Evolutionary conservation across 1,284 basidiomycete genomes (phyloP).

Genomic region (Stygiomarasmius scandens): DNA sequence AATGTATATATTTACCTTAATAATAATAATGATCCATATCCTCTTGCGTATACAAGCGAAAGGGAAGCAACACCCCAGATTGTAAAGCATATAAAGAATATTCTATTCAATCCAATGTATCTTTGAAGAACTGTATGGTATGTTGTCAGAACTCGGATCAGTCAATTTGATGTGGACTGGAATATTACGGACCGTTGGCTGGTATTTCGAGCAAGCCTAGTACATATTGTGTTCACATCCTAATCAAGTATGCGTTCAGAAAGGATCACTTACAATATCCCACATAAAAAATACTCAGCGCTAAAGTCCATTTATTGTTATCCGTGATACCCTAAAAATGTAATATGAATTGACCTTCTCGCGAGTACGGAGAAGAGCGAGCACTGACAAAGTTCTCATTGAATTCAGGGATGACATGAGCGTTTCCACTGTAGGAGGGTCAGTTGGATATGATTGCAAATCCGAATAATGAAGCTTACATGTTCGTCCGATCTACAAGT

Average conservation of each 20-base stretch:
- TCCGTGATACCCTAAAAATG: slow-evolving; percentile 44
- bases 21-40: slow-evolving; percentile 48
- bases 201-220: slow-evolving; percentile 60
- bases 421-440: slow-evolving; percentile 59
- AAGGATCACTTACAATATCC: slow-evolving; percentile 57
- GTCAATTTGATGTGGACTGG: neutral
- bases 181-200: slow-evolving; percentile 43
- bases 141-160: neutral
- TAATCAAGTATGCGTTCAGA: too few species aligned
- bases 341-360: neutral
- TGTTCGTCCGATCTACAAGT: slow-evolving; percentile 55
- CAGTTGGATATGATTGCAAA: too few species aligned
- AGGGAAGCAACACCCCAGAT: slow-evolving; percentile 57
- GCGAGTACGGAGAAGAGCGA: neutral
- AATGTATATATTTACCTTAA: slow-evolving; percentile 41
- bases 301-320: slow-evolving; percentile 58
- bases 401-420: slow-evolving; percentile 51
- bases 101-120: slow-evolving; percentile 57
- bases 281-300: slow-evolving; percentile 58
- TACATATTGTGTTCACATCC: too few species aligned
- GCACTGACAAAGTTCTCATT: slow-evolving; percentile 52
- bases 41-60: slow-evolving; percentile 56
- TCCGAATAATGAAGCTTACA: too few species aligned
- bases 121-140: slow-evolving; percentile 61
- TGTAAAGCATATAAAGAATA: slow-evolving; percentile 54